Conservation (phyloP, 129 eudicot species). For the Flaveria robusta region DNA sequence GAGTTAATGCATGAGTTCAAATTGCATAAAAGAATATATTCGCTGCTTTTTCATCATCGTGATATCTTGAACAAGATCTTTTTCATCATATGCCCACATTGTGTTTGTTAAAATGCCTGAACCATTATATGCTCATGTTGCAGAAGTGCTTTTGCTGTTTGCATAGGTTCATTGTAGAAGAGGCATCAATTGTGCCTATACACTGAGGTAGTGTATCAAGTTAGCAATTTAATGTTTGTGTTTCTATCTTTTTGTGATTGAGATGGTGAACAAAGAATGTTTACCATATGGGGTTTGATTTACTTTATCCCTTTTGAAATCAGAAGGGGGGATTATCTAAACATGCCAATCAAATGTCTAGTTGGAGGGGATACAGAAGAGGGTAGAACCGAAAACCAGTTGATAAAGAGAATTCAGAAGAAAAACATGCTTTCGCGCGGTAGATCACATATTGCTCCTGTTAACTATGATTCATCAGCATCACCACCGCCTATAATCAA, state of each 20-base stretch:
- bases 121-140: slow-evolving; percentile 4
- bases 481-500: slow-evolving; percentile 24
- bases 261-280: slow-evolving; percentile 1
- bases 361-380: slow-evolving; percentile 33
- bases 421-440: slow-evolving; percentile 29
- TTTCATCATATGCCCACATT: slow-evolving; percentile 17
- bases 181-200: slow-evolving; percentile 10
- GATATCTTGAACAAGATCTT: slow-evolving; percentile 1
- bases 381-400: slow-evolving; percentile 22
- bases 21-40: slow-evolving; percentile 18
- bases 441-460: slow-evolving; percentile 53
- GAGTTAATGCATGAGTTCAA: slow-evolving; percentile 18
- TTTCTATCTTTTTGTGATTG: too few species aligned
- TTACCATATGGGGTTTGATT: slow-evolving; percentile 22
- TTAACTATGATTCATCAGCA: slow-evolving; percentile 34
- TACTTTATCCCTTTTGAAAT: not conserved
- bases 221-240: not conserved
- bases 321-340: slow-evolving; percentile 20
- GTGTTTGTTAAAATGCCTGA: slow-evolving; percentile 29
- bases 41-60: slow-evolving; percentile 16
- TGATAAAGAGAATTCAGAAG: slow-evolving; percentile 36
- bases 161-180: slow-evolving; percentile 4
- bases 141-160: not conserved
- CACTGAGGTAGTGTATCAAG: not conserved
- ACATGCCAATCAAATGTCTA: slow-evolving; percentile 52